Conservation (phyloP, 2,329 filamentous ascomycete genomes). For the Diaporthe humulicola region DNA sequence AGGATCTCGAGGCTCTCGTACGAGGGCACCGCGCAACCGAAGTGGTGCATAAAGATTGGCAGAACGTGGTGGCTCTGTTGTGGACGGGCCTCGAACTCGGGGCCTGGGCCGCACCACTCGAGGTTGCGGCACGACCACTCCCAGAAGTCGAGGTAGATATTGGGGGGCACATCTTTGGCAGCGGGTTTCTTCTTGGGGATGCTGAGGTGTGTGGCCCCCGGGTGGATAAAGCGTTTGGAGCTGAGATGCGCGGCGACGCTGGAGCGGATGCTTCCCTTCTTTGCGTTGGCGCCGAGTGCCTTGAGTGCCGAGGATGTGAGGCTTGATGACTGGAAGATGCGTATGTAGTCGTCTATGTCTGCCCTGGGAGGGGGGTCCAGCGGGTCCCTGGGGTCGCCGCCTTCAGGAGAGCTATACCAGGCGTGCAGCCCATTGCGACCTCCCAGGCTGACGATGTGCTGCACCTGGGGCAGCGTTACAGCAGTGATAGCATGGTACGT, state of each 20-base stretch:
- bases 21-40: slow-evolving; percentile 78
- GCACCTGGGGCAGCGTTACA: slow-evolving; percentile 62
- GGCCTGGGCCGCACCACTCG: slow-evolving; percentile 74
- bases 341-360: slow-evolving; percentile 76
- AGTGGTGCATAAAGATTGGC: slow-evolving; percentile 83
- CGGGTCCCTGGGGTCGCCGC: slow-evolving; percentile 43
- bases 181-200: slow-evolving; percentile 61
- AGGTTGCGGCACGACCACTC: slow-evolving; percentile 73
- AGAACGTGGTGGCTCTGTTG: slow-evolving; percentile 76
- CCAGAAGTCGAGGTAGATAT: slow-evolving; percentile 79
- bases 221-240: slow-evolving; percentile 64
- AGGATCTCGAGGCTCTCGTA: slow-evolving; percentile 76
- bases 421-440: slow-evolving; percentile 60
- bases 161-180: slow-evolving; percentile 56
- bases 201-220: slow-evolving; percentile 54
- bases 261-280: slow-evolving; percentile 71
- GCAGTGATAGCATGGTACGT: slow-evolving; percentile 66
- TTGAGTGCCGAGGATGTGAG: slow-evolving; percentile 73
- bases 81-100: slow-evolving; percentile 60
- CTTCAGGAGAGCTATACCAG: slow-evolving; percentile 57
- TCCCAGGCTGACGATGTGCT: slow-evolving; percentile 60
- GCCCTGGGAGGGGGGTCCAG: slow-evolving; percentile 53
- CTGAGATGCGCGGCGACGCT: slow-evolving; percentile 69
- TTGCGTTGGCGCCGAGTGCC: slow-evolving; percentile 74
- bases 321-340: slow-evolving; percentile 74